phyloP scores from a whole-genome alignment of 2,329 filamentous ascomycete species.

The Harringtonia lauricola region DNA sequence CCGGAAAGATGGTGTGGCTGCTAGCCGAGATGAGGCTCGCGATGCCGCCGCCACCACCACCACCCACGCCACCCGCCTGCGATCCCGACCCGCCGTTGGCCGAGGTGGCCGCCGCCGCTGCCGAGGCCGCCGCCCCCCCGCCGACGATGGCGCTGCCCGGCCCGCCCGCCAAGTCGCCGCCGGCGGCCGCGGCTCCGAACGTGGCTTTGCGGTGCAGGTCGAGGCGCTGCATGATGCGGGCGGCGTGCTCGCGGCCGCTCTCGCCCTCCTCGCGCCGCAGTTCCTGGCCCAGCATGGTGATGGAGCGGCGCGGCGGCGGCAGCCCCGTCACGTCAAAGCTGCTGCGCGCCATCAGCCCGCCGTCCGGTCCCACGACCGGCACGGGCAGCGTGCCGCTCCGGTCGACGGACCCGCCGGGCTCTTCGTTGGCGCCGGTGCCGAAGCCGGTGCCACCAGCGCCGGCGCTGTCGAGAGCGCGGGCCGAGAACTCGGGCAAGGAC shows the following conservation, averaged over 20 bases:
- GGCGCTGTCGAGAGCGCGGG: conserved; percentile 45
- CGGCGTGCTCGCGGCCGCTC: conserved; percentile 66
- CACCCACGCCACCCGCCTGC: conserved; percentile 21
- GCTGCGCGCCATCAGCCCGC: conserved; percentile 54
- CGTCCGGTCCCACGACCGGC: conserved; percentile 45
- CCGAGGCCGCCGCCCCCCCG: conserved; percentile 21
- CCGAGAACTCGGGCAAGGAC: conserved; percentile 80
- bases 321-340: conserved; percentile 62
- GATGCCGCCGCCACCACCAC: conserved; percentile 47
- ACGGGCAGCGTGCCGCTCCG: conserved; percentile 54
- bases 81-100: too few relatives aligned
- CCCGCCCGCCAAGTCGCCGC: too few relatives aligned
- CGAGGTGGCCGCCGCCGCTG: conserved; percentile 15
- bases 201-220: conserved; percentile 77
- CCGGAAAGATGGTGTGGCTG: conserved; percentile 67
- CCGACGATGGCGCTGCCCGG: background rate
- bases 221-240: conserved; percentile 84
- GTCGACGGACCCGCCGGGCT: conserved; percentile 31
- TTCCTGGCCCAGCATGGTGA: conserved; percentile 42
- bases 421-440: conserved; percentile 16
- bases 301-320: conserved; percentile 38
- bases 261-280: conserved; percentile 56
- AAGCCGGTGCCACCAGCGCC: too few relatives aligned
- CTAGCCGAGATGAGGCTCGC: conserved; percentile 78
- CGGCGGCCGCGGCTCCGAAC: conserved; percentile 22